Conservation (phyloP, 257 asterid species). For the Petunia axillaris region DNA sequence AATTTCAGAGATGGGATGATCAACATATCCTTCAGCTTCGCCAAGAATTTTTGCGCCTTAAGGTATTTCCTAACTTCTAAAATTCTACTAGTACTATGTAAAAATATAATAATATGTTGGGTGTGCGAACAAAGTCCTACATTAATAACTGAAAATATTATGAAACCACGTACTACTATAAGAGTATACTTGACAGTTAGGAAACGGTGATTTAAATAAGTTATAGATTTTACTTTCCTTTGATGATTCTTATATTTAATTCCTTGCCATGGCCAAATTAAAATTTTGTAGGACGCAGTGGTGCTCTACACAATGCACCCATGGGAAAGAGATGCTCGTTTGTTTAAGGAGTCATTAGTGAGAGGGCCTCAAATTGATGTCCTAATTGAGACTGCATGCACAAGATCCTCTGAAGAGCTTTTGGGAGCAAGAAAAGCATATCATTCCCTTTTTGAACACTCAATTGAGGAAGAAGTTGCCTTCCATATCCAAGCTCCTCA, state of each 20-base stretch:
- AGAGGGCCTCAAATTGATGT: constrained; percentile 48
- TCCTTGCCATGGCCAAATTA: not conserved
- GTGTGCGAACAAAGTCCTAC: no score
- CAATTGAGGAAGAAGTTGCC: constrained; percentile 82
- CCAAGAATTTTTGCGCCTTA: constrained; percentile 77
- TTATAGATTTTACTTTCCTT: no score
- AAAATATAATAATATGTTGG: not conserved
- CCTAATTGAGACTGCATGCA: constrained; percentile 68
- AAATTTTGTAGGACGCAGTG: constrained; percentile 60
- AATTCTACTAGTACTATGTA: not conserved
- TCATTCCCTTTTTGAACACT: constrained; percentile 76
- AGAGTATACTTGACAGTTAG: no score
- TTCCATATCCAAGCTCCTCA: constrained; percentile 48
- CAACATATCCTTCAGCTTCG: constrained; percentile 67
- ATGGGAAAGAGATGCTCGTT: constrained; percentile 89
- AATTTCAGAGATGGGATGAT: constrained; percentile 78
- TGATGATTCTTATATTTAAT: no score
- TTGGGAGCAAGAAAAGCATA: constrained; percentile 85
- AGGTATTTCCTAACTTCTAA: constrained; percentile 43
- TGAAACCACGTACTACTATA: no score
- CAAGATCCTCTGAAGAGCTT: constrained; percentile 70
- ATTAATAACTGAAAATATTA: no score
- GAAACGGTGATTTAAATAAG: no score
- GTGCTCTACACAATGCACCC: constrained; percentile 90
- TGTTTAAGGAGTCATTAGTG: constrained; percentile 57